Conservation (phyloP, 140 eudicot genomes). For the Erigeron philadelphicus region DNA sequence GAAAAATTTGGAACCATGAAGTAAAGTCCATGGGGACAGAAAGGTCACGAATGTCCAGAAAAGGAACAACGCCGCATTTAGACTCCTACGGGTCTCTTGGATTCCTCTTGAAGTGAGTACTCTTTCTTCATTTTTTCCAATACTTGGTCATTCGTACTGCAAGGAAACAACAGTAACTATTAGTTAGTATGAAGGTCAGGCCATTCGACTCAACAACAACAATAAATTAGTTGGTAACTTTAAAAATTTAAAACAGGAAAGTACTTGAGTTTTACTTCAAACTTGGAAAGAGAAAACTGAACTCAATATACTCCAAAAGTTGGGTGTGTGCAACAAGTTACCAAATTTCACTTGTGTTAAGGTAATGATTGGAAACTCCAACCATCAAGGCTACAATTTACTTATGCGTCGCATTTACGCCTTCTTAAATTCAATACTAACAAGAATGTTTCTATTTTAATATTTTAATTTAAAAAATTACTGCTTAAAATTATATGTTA, state of each 20-base stretch:
- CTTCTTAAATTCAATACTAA: neutral
- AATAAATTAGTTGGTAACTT: neutral
- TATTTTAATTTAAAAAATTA: too few species aligned
- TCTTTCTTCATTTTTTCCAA: constrained; percentile 87
- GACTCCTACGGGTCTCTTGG: constrained; percentile 40
- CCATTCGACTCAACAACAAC: neutral
- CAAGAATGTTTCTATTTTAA: too few species aligned
- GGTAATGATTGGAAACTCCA: neutral
- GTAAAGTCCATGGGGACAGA: neutral
- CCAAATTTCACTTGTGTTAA: neutral
- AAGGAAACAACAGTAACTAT: constrained; percentile 2
- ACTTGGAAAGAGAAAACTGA: neutral
- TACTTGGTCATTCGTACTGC: constrained; percentile 75
- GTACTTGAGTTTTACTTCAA: neutral
- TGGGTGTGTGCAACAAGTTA: neutral
- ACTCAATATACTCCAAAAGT: neutral
- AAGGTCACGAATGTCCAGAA: neutral
- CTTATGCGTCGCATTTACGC: neutral
- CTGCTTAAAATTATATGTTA: neutral
- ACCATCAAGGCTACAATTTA: neutral
- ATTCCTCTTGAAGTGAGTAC: constrained; percentile 65
- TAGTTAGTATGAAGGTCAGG: neutral
- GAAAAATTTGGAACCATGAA: neutral
- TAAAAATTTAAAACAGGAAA: neutral
- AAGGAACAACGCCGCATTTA: constrained; percentile 15